Evolutionary conservation across 2,329 filamentous ascomycete species (phyloP).

Genomic region (Ascochyta koolunga): DNA sequence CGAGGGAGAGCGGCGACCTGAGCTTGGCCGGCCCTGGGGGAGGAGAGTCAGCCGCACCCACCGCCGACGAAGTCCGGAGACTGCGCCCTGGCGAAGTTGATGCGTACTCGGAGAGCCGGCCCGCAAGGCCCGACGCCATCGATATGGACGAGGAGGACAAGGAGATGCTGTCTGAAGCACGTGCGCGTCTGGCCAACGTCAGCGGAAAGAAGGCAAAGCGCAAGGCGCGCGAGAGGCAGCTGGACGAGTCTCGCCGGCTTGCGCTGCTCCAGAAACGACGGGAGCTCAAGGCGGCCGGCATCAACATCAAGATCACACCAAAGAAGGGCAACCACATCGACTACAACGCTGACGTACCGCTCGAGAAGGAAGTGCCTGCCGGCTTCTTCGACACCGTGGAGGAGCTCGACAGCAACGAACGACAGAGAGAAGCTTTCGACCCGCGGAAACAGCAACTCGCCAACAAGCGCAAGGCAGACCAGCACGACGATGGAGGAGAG

Average conservation of each 20-base stretch:
- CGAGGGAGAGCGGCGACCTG: slow-evolving; percentile 79
- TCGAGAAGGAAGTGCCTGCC: slow-evolving; percentile 85
- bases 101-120: slow-evolving; percentile 96
- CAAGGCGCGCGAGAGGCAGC: slow-evolving; percentile 92
- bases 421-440: slow-evolving; percentile 83
- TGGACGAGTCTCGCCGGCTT: slow-evolving; percentile 90
- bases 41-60: slow-evolving; percentile 84
- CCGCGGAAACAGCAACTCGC: slow-evolving; percentile 89
- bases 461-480: slow-evolving; percentile 91
- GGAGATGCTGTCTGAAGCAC: slow-evolving; percentile 98
- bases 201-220: slow-evolving; percentile 99
- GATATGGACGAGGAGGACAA: slow-evolving; percentile 99
- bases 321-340: slow-evolving; percentile 98
- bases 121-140: slow-evolving; percentile 92
- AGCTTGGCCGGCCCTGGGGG: slow-evolving; percentile 85
- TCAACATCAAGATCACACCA: slow-evolving; percentile 94
- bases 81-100: slow-evolving; percentile 92
- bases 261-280: slow-evolving; percentile 92
- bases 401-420: slow-evolving; percentile 80
- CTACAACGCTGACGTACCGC: slow-evolving; percentile 98
- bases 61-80: slow-evolving; percentile 87
- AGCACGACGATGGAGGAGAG: slow-evolving; percentile 78
- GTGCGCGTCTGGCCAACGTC: slow-evolving; percentile 93
- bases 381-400: slow-evolving; percentile 95
- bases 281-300: slow-evolving; percentile 95